Evolutionary conservation across 805 yeast genomes (phyloP).

Genomic region (Hyphopichia homilentoma): DNA sequence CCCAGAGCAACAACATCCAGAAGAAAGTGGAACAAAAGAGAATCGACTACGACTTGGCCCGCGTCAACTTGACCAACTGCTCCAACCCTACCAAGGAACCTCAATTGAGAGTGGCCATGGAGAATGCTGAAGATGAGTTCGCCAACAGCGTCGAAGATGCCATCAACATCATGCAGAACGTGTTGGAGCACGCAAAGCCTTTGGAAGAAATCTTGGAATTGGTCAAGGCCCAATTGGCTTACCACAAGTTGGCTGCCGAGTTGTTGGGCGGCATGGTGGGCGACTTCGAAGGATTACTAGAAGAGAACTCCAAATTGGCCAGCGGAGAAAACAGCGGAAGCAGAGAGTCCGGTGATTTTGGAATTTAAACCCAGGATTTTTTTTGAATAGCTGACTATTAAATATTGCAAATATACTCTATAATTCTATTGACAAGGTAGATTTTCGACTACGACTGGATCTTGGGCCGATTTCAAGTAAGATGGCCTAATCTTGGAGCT

Average conservation of each 20-base stretch:
- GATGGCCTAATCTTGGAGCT: too few species aligned
- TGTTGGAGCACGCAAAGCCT: constrained; percentile 66
- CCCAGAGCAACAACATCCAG: constrained; percentile 65
- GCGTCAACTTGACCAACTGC: constrained; percentile 42
- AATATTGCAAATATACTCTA: neutral
- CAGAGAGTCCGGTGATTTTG: constrained; percentile 32
- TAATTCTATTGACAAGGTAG: neutral
- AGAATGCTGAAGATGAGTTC: constrained; percentile 82
- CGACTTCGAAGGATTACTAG: constrained; percentile 57
- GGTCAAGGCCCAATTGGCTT: constrained; percentile 75
- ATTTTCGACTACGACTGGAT: too few species aligned
- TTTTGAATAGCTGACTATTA: constrained; percentile 9
- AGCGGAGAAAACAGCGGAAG: constrained; percentile 5
- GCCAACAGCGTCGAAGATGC: constrained; percentile 90
- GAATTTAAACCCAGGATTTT: constrained; percentile 17
- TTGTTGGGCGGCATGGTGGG: constrained; percentile 61
- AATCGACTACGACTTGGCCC: constrained; percentile 73
- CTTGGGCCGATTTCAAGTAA: too few species aligned
- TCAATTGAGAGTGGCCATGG: constrained; percentile 70
- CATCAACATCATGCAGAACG: constrained; percentile 76
- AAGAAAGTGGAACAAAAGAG: constrained; percentile 74
- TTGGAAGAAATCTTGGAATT: constrained; percentile 64
- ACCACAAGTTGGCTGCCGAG: constrained; percentile 71
- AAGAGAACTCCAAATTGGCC: constrained; percentile 29
- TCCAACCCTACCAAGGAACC: constrained; percentile 56